A percentile compares a stretch with the other conserved stretches of the same genome.
Evolutionary conservation across 1,284 basidiomycete species (phyloP).

Genomic region (Exobasidium cylindrosporum): DNA sequence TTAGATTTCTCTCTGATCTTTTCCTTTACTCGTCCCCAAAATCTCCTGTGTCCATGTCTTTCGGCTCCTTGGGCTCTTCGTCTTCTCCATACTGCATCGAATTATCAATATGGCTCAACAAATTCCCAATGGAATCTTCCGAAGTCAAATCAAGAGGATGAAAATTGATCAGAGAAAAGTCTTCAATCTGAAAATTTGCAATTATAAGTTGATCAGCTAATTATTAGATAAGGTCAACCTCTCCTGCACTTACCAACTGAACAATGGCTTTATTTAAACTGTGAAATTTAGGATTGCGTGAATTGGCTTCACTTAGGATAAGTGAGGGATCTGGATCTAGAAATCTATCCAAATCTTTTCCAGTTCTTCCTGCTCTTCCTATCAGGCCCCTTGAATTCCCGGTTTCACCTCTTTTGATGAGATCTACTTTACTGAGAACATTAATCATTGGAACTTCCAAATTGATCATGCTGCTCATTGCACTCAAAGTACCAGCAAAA

Average conservation of each 20-base stretch:
- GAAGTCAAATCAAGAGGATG: constrained; percentile 86
- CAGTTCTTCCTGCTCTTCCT: constrained; percentile 11
- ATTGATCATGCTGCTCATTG: constrained; percentile 99
- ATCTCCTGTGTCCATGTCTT: constrained; percentile 51
- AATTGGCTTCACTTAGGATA: constrained; percentile 68
- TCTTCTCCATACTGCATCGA: constrained; percentile 73
- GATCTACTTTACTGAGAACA: constrained; percentile 98
- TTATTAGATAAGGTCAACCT: constrained; percentile 7
- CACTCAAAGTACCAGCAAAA: constrained; percentile 95
- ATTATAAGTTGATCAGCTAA: constrained; percentile 4
- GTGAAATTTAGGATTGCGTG: constrained; percentile 81
- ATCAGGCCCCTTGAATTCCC: constrained; percentile 56
- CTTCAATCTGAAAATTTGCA: constrained; percentile 80
- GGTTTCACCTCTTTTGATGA: constrained; percentile 72
- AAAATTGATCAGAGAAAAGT: constrained; percentile 96
- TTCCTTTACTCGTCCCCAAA: constrained; percentile 17
- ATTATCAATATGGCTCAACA: constrained; percentile 93
- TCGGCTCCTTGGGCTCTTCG: constrained; percentile 54
- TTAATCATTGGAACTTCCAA: constrained; percentile 96
- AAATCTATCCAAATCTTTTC: constrained; percentile 68
- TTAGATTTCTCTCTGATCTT: not conserved
- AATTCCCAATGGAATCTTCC: constrained; percentile 82
- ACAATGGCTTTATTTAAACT: constrained; percentile 91
- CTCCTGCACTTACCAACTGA: constrained; percentile 65
- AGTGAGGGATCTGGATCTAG: constrained; percentile 95